These are phyloP conservation scores for Aphelidium insulamus DNA, from an alignment of 371 early-diverging fungal species.

Conservation along the genomic window DNA sequence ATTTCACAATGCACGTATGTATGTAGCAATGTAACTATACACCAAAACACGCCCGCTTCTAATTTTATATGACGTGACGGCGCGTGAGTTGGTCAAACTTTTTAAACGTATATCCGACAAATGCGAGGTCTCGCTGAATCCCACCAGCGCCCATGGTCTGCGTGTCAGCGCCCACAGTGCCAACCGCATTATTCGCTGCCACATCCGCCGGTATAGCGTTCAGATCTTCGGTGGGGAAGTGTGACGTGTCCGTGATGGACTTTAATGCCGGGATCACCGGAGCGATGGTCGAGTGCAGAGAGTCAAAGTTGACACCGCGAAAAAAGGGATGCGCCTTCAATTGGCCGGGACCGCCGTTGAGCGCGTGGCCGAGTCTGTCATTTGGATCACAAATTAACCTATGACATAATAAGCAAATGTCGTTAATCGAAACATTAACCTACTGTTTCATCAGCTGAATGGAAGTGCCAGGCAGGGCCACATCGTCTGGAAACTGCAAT, in stretches of 20 bases:
- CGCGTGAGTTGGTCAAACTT: slow-evolving; percentile 67
- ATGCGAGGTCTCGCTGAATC: slow-evolving; percentile 68
- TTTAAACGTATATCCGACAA: slow-evolving; percentile 91
- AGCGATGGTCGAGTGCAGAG: slow-evolving; percentile 41
- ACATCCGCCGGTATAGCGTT: slow-evolving; percentile 22
- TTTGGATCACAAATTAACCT: slow-evolving; percentile 69
- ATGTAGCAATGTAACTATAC: too few species aligned
- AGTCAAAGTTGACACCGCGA: slow-evolving; percentile 79
- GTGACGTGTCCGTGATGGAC: slow-evolving; percentile 88
- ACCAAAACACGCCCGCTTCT: too few species aligned
- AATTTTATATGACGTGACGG: slow-evolving; percentile 49
- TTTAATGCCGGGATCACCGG: slow-evolving; percentile 85
- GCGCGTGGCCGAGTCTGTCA: slow-evolving; percentile 49
- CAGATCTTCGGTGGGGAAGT: slow-evolving; percentile 88
- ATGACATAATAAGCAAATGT: slow-evolving; percentile 4
- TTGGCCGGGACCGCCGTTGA: slow-evolving; percentile 56
- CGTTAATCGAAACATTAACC: too few species aligned
- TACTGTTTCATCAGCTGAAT: slow-evolving; percentile 72
- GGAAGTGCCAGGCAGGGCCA: slow-evolving; percentile 67
- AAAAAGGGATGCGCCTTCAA: slow-evolving; percentile 92
- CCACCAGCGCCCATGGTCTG: not conserved
- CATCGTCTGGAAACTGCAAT: slow-evolving; percentile 76
- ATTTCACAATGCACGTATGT: too few species aligned
- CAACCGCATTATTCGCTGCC: slow-evolving; percentile 4
- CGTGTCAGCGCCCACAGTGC: not conserved